A percentile compares a stretch with the other conserved stretches of the same genome.
Conservation (phyloP, 805 yeast species). For the Candida hungchunana region DNA sequence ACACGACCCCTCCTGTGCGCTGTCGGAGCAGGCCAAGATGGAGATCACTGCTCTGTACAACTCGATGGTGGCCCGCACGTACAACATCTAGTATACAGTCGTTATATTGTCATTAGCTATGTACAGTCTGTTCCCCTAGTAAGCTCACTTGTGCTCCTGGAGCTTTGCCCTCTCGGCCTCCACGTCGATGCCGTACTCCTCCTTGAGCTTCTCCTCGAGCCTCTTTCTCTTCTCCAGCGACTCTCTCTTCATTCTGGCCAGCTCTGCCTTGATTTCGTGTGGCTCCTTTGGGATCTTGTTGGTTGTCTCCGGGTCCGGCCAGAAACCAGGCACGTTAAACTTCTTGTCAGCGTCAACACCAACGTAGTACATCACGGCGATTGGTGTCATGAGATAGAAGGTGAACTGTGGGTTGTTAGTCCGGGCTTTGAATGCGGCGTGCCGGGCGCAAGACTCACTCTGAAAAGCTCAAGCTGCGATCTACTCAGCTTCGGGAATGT, state of each 20-base stretch:
- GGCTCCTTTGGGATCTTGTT: conserved; percentile 92
- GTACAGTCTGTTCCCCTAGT: not conserved
- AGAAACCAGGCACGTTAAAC: conserved; percentile 87
- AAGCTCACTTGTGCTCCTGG: conserved; percentile 12
- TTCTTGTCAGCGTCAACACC: conserved; percentile 88
- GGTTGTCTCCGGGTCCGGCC: conserved; percentile 94
- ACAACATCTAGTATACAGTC: not conserved
- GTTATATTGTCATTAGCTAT: not conserved
- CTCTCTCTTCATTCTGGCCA: conserved; percentile 80
- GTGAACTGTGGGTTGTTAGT: conserved; percentile 63
- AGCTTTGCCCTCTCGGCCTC: conserved; percentile 41
- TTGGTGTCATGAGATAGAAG: conserved; percentile 80
- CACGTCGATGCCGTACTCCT: conserved; percentile 57
- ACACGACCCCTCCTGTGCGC: conserved; percentile 6
- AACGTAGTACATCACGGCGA: conserved; percentile 87
- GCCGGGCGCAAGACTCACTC: too few species aligned
- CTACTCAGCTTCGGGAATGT: conserved; percentile 33
- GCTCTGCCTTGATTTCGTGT: conserved; percentile 84
- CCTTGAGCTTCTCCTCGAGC: conserved; percentile 66
- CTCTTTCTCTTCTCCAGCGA: conserved; percentile 67
- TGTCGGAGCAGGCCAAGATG: conserved; percentile 11
- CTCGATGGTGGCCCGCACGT: not conserved
- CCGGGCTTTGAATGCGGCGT: not conserved
- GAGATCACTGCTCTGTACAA: conserved; percentile 8
- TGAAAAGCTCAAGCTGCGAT: conserved; percentile 50